A percentile compares a stretch with the other conserved stretches of the same genome.
Conservation (phyloP, 495 filamentous ascomycete species). For the Cladorrhinum samala region DNA sequence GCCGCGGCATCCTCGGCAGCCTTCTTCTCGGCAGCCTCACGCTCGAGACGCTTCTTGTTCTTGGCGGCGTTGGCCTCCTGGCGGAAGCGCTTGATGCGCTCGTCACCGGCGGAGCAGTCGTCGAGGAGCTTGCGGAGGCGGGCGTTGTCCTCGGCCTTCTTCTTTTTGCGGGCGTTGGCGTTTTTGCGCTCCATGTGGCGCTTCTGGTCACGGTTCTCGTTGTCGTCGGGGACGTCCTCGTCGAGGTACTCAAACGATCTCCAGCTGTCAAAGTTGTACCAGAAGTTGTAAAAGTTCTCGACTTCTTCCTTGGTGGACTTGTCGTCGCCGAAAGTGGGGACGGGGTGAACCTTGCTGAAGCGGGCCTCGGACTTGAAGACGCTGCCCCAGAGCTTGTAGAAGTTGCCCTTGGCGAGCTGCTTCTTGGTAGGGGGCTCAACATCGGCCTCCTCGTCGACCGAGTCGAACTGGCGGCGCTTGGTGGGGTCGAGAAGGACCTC, state of each 20-base stretch:
- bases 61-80: conserved; percentile 85
- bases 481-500: conserved; percentile 87
- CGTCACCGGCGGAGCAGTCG: conserved; percentile 71
- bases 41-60: conserved; percentile 86
- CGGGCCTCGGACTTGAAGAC: conserved; percentile 87
- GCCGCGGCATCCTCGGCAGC: conserved; percentile 69
- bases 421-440: conserved; percentile 91
- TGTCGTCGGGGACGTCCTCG: conserved; percentile 97
- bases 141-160: conserved; percentile 94
- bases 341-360: conserved; percentile 85
- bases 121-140: conserved; percentile 86
- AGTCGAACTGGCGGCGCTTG: conserved; percentile 94
- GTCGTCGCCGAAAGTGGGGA: conserved; percentile 78
- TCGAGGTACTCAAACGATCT: conserved; percentile 96
- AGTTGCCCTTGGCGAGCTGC: conserved; percentile 73
- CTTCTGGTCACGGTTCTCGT: conserved; percentile 98
- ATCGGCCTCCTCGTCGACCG: conserved; percentile 88
- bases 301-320: conserved; percentile 82
- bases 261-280: conserved; percentile 99
- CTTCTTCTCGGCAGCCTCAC: conserved; percentile 85
- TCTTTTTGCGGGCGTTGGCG: conserved; percentile 93
- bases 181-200: conserved; percentile 97
- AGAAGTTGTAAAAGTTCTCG: conserved; percentile 97
- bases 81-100: conserved; percentile 94
- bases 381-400: conserved; percentile 84